Conservation (phyloP, 2,329 filamentous ascomycete species). For the Neofusicoccum kwambonambiense region DNA sequence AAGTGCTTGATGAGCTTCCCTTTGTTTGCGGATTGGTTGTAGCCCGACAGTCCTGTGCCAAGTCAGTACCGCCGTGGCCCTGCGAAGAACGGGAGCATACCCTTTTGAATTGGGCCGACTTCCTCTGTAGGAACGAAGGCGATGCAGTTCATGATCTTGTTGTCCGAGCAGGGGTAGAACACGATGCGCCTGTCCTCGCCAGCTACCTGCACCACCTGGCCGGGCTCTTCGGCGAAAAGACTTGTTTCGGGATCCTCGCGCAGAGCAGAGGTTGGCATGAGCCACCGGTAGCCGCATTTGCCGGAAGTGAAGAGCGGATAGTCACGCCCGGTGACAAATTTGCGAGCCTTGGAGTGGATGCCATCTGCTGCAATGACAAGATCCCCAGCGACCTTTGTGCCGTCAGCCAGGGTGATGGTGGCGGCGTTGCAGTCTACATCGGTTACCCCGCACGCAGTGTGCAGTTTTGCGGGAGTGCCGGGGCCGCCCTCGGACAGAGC, state of each 20-base stretch:
- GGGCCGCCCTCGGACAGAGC: slow-evolving; percentile 26
- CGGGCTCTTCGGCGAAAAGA: slow-evolving; percentile 37
- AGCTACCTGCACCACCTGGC: slow-evolving; percentile 46
- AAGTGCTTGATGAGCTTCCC: slow-evolving; percentile 32
- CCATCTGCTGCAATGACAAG: slow-evolving; percentile 57
- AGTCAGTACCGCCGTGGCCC: background rate
- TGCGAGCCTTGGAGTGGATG: slow-evolving; percentile 38
- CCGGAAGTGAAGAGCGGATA: slow-evolving; percentile 49
- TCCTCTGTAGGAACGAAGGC: background rate
- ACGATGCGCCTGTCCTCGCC: slow-evolving; percentile 46
- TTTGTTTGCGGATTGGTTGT: slow-evolving; percentile 39
- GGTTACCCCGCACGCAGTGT: slow-evolving; percentile 44
- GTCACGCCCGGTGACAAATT: slow-evolving; percentile 29
- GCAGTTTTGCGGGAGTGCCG: slow-evolving; percentile 38
- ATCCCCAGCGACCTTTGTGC: slow-evolving; percentile 46
- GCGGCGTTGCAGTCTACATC: slow-evolving; percentile 44
- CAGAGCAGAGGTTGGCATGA: slow-evolving; percentile 48
- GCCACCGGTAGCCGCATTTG: slow-evolving; percentile 59
- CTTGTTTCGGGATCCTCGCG: slow-evolving; percentile 40
- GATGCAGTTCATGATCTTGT: slow-evolving; percentile 48
- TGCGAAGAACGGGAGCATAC: background rate
- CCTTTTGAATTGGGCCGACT: background rate
- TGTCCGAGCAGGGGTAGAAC: slow-evolving; percentile 49
- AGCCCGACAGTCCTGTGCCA: slow-evolving; percentile 24
- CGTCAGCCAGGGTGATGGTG: slow-evolving; percentile 47